Evolutionary conservation across 805 yeast genomes (phyloP), one percentile per base, ranked within the genome.

Genomic region (Cyberlindnera americana): DNA sequence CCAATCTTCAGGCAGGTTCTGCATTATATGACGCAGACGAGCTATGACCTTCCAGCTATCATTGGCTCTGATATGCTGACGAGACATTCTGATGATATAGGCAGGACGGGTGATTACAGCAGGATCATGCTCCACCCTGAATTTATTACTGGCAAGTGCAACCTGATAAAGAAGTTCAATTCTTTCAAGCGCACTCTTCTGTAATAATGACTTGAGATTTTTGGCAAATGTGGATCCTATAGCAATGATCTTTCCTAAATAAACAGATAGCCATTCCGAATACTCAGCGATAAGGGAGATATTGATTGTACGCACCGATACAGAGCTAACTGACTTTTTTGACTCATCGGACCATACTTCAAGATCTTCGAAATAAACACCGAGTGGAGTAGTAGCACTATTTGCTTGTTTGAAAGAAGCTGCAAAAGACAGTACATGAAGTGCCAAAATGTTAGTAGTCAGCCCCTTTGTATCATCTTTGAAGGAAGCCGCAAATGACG

Each of bases 101-200:
- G 96, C 83, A 0, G 97, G 96, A 37, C 88, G 82, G 1, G 97
- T 90, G 37, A 91, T 72, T 15, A 89, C 96, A 6, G 86, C 78
- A 0, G 98, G 95, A 53, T 93, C 98, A 46, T 85, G 85, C 35
- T 79, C 78, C 30, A 89, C 74, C 22, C 72, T 71, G 50, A 61
- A 72, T 18, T 55, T 53, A 22, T 66, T 72, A 35, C 81, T 73
- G 5, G 81, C 79, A 8, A 58, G 48, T 1, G 77, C 66, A 17
- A 74, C 47, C 31, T 65, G 61, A 30, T 72, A 65, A 5, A 77
- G 54, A 5, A 74, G 46, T 32, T 66, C 67, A 43, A 57, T 57
- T 29, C 60, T 54, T 13, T 56, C 41, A 14, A 43, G 42, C 6
- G 29, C 30, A 19, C 37, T 33, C 15, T 27, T 31, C 9, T 18